Base-by-base conservation (phyloP, 2,329 filamentous ascomycete genomes). In the Helminthosporium solani region DNA sequence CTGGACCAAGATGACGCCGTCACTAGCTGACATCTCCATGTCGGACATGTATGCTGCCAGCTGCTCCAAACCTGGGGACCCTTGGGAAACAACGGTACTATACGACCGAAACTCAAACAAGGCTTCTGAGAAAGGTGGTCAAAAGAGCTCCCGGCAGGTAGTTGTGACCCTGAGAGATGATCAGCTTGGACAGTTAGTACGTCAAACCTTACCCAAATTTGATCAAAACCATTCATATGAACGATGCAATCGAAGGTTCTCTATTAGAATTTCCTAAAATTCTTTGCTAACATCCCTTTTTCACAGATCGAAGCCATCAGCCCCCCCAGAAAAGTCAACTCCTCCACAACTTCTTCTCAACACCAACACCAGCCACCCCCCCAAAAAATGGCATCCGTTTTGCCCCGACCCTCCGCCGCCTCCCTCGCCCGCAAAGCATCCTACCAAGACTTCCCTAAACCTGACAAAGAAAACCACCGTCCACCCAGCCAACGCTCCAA, bases 271-370 rank as follows among this genome's bases (percentile, higher is more conserved):
- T n/a, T n/a, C n/a, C n/a, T n/a, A n/a, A n/a, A n/a, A n/a, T n/a
- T n/a, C n/a, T n/a, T n/a, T n/a, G n/a, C n/a, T n/a, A n/a, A n/a
- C n/a, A n/a, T n/a, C n/a, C n/a, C n/a, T n/a, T n/a, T n/a, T n/a
- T n/a, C 23, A 8, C 15, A 49, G 46, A 56, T 61, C 9, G 50
- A 64, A 25, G 59, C 52, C 1, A 54, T 60, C 18, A 64, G 59
- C 37, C 60, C 59, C 15, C 52, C 59, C 3, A 61, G 59, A 44
- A 95, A 94, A 33, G 18, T 19, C 20, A 38, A 27, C n/a, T 3
- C 20, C 7, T 9, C 20, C 4, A 31, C 4, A 6, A 31, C 23
- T 25, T 25, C 23, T n/a, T n/a, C n/a, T n/a, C n/a, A n/a, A n/a
- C n/a, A n/a, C 33, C 15, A 21, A 18, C 16, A 21, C 9, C 44